Evolutionary conservation across 164 flowering plant species (phyloP), one percentile per base, ranked within the genome.

Genomic region (Houttuynia cordata): DNA sequence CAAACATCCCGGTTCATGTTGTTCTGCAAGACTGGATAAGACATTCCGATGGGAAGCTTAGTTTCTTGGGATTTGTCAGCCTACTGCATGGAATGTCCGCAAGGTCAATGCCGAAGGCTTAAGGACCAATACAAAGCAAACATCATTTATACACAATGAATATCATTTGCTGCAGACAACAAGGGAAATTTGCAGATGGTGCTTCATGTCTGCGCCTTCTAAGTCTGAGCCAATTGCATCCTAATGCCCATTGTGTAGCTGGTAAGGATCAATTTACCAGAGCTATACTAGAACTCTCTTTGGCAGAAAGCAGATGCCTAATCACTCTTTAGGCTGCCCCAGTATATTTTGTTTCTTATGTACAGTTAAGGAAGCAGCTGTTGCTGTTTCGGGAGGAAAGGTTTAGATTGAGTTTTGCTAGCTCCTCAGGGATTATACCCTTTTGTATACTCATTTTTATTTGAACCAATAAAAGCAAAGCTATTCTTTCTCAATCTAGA

Each of bases 21-120:
- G 98, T 91, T 64, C 91, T 91, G 60, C 88, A 91, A 55, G 98
- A 91, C 66, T 91, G 98, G 98, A 87, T 91, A 30, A 71, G 96
- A 68, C 96, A 88, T 61, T 66, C 89, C 1, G 98, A 91, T 67
- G 98, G 98, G 34, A 91, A 85, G 74, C 91, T 91, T 41, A 91
- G 96, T 68, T 91, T 88, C 86, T 62, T 85, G 73, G 98, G 98
- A 42, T 91, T 91, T 68, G 86, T 88, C 51, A 78, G 87, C 63
- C 91, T 91, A 56, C 71, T 88, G 14, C 98, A 85, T 52, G 96
- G 98, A 7, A 73, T 82, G 56, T 87, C 96, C 51, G 79, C 91
- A 7, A 88, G 96, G 18, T 25, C 81, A 57, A 75, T 86, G 66
- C 91, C 81, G 30, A 91, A 87, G 78, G 77, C 84, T 49, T 75